A percentile compares a stretch with the other conserved stretches of the same genome.
These are phyloP conservation scores for Helichrysum umbraculigerum DNA, from an alignment of 129 eudicot genomes.

Conservation along the genomic window DNA sequence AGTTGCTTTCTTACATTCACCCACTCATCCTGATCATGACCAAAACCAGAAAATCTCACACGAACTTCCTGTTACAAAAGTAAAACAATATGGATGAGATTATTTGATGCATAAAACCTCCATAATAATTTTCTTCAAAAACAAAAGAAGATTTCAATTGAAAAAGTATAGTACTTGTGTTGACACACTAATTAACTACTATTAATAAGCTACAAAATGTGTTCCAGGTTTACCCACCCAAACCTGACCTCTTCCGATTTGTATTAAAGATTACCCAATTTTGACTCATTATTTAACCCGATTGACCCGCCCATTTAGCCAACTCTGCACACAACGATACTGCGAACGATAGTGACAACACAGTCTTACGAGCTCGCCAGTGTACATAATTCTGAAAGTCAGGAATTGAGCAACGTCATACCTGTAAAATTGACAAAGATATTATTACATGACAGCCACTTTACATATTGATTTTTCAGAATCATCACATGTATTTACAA, in stretches of 20 bases:
- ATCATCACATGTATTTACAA: constrained; percentile 7
- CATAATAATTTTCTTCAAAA: not conserved
- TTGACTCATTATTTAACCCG: not conserved
- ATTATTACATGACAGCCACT: constrained; percentile 10
- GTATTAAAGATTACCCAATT: not conserved
- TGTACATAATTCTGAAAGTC: constrained; percentile 51
- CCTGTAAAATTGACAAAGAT: constrained; percentile 45
- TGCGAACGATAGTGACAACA: not conserved
- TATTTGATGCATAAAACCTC: not conserved
- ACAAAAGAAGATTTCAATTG: not conserved
- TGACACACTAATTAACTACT: not conserved
- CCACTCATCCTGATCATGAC: constrained; percentile 92
- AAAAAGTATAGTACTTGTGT: not conserved
- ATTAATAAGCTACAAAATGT: not conserved
- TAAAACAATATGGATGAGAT: not conserved
- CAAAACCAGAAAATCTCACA: constrained; percentile 87
- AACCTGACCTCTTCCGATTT: not conserved
- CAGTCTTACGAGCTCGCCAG: constrained; percentile 79
- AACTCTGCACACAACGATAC: constrained; percentile 3
- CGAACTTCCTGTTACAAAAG: constrained; percentile 66
- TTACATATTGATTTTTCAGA: constrained; percentile 7
- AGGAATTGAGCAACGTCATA: constrained; percentile 82
- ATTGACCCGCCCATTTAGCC: constrained; percentile 13
- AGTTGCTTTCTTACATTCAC: constrained; percentile 66
- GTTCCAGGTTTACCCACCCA: not conserved